Evolutionary conservation across 371 early-diverging fungal genomes (phyloP), one percentile per base, ranked within the genome.

Genomic region (Dichotomocladium elegans): DNA sequence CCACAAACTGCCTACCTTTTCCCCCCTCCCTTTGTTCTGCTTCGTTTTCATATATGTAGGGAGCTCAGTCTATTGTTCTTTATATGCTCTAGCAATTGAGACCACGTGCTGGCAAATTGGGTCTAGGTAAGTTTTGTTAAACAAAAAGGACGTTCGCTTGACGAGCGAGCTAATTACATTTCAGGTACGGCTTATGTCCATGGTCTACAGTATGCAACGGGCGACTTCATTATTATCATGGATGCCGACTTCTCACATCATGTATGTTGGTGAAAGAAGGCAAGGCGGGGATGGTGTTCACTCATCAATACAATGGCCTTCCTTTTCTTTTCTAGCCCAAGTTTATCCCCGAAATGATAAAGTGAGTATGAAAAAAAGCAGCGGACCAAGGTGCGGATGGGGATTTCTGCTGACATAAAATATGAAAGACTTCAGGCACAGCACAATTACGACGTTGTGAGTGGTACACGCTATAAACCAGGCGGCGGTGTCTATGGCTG

Each of bases 241-340:
- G 99, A 99, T 69, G 97, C 98, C 12, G 99, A 99, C 68, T 93
- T 99, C 83, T 98, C 98, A 21, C 99, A 99, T 69, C 98, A 97
- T 62, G 86, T 87, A 79, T 53, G 67, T 47, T 4, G n/a, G n/a
- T n/a, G 12, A 10, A 3, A 6, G 8, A 26, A 8, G 15, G 21
- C 27, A 27, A 33, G n/a, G n/a, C 25, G 47, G 1, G 30, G 7
- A 27, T 50, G 29, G 29, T 31, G 25, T n/a, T 24, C 15, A 27
- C n/a, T n/a, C n/a, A n/a, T n/a, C n/a, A n/a, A n/a, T n/a, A 52
- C 27, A 41, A 11, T 24, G 22, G 12, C 9, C 19, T 41, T 53
- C 4, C 12, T 30, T 47, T 28, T 31, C 19, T 44, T 51, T 11
- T 25, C 30, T 72, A 95, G 91, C 98, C 98, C 48, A 94, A 96